Evolutionary conservation across 495 filamentous ascomycete genomes (phyloP).

Genomic region (Xylaria intraflava): DNA sequence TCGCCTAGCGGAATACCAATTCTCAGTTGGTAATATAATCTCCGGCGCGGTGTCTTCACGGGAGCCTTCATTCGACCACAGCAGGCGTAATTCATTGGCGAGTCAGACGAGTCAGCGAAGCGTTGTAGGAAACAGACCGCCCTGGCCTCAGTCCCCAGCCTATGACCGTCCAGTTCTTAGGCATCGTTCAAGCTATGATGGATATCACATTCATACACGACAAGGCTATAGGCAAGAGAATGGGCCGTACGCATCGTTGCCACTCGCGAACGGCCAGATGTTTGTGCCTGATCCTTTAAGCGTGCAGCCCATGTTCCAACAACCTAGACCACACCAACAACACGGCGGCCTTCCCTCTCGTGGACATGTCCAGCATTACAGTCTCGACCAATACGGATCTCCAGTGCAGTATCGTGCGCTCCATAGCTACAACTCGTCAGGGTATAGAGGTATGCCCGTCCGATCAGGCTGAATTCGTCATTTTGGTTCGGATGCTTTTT

Average conservation of each 20-base stretch:
- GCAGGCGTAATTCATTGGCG: slow-evolving; percentile 21
- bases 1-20: slow-evolving; percentile 7
- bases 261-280: slow-evolving; percentile 29
- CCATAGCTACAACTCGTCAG: slow-evolving; percentile 45
- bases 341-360: slow-evolving; percentile 29
- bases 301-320: slow-evolving; percentile 23
- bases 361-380: slow-evolving; percentile 34
- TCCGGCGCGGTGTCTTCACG: slow-evolving; percentile 21
- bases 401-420: slow-evolving; percentile 36
- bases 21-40: slow-evolving; percentile 27
- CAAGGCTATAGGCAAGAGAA: slow-evolving; percentile 16
- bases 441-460: slow-evolving; percentile 40
- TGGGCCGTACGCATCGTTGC: slow-evolving; percentile 27
- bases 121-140: slow-evolving; percentile 12
- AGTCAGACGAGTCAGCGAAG: slow-evolving; percentile 24
- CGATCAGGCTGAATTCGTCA: slow-evolving; percentile 29
- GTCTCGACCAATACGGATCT: slow-evolving; percentile 25
- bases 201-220: slow-evolving; percentile 21
- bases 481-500: background rate
- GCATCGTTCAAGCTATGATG: slow-evolving; percentile 39
- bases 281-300: slow-evolving; percentile 26
- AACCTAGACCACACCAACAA: slow-evolving; percentile 24
- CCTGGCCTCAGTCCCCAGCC: slow-evolving; percentile 18
- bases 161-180: slow-evolving; percentile 22
- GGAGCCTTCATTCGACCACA: slow-evolving; percentile 23